Evolutionary conservation across 116 monocot genomes (phyloP).

Genomic region (Iris pallida): DNA sequence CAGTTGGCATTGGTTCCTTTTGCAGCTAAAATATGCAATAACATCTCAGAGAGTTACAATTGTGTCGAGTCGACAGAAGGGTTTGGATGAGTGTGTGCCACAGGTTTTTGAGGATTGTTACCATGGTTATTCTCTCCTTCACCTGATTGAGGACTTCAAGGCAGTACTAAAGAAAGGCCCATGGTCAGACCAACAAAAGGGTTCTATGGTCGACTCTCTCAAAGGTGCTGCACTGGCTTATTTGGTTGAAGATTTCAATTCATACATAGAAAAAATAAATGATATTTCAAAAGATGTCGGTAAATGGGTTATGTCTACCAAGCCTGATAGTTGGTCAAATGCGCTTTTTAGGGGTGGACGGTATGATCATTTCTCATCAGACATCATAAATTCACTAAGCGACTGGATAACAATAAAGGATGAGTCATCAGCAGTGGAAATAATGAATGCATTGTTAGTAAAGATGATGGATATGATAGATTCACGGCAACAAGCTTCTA

Average conservation of each 20-base stretch:
- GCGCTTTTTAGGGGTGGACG: conserved; percentile 37
- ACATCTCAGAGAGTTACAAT: conserved; percentile 6
- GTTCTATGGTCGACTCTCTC: conserved; percentile 32
- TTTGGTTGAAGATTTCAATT: conserved; percentile 38
- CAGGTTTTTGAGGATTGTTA: conserved; percentile 9
- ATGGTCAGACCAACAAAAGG: conserved; percentile 34
- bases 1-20: conserved; percentile 14
- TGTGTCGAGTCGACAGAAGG: conserved; percentile 5
- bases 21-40: conserved; percentile 13
- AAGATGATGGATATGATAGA: conserved; percentile 33
- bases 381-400: conserved; percentile 32
- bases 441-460: conserved; percentile 28
- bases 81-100: conserved; percentile 4
- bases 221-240: conserved; percentile 40
- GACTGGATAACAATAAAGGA: conserved; percentile 45
- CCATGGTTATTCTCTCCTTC: conserved; percentile 35
- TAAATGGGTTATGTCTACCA: conserved; percentile 35
- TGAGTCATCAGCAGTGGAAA: conserved; percentile 33
- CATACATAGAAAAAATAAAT: conserved; percentile 33
- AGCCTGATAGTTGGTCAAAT: conserved; percentile 50
- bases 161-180: conserved; percentile 39
- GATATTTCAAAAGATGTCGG: conserved; percentile 37
- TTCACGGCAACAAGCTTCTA: conserved; percentile 8
- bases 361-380: conserved; percentile 41
- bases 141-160: conserved; percentile 45